These are phyloP conservation scores for Podospora comata DNA, from an alignment of 495 filamentous ascomycete genomes.

Conservation along the genomic window DNA sequence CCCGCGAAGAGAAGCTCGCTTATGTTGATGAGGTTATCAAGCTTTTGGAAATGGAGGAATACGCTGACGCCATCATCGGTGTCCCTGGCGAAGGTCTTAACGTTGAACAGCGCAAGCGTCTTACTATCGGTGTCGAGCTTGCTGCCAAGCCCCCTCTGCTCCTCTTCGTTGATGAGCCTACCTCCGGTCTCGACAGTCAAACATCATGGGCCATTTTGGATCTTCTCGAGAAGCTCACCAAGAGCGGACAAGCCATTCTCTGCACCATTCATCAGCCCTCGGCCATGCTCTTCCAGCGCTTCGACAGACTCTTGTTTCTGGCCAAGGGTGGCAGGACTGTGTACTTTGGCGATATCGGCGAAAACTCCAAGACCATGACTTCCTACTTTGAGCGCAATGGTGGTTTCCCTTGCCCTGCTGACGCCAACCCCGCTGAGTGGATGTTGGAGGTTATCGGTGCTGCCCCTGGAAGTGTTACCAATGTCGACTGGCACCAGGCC, in stretches of 20 bases:
- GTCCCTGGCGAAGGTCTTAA: conserved; percentile 87
- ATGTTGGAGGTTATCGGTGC: conserved; percentile 94
- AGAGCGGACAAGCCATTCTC: conserved; percentile 80
- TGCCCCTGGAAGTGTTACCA: conserved; percentile 71
- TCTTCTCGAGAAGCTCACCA: conserved; percentile 75
- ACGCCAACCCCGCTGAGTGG: conserved; percentile 93
- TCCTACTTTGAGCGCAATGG: conserved; percentile 82
- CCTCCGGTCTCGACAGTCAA: conserved; percentile 79
- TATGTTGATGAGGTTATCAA: conserved; percentile 92
- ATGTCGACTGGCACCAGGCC: conserved; percentile 76
- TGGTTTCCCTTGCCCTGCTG: conserved; percentile 64
- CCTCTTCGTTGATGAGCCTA: conserved; percentile 88
- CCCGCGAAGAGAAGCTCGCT: conserved; percentile 70
- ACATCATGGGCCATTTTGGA: conserved; percentile 81
- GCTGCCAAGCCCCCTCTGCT: conserved; percentile 86
- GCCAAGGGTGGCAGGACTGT: conserved; percentile 78
- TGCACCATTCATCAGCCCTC: conserved; percentile 95
- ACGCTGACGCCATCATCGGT: conserved; percentile 83
- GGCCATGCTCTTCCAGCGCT: conserved; percentile 85
- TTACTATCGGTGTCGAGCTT: conserved; percentile 90
- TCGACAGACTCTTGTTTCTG: conserved; percentile 83
- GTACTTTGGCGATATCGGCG: conserved; percentile 87
- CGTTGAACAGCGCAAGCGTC: conserved; percentile 83
- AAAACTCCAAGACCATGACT: conserved; percentile 68
- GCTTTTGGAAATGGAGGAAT: conserved; percentile 82